Conservation (phyloP, 805 yeast genomes). For the Zygotorulaspora danielsina region DNA sequence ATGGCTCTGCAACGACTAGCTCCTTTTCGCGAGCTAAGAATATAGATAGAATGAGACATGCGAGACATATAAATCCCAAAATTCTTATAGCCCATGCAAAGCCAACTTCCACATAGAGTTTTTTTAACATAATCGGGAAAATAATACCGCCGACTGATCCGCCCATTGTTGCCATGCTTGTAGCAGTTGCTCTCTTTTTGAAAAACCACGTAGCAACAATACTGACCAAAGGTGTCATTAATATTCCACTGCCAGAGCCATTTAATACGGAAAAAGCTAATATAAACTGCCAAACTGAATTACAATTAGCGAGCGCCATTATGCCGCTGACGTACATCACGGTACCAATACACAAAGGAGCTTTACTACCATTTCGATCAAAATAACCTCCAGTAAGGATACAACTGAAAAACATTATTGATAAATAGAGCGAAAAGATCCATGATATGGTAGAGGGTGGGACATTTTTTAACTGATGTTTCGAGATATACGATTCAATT, state of each 20-base stretch:
- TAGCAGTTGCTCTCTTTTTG: conserved; percentile 53
- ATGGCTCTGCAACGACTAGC: conserved; percentile 31
- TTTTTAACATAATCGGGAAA: conserved; percentile 51
- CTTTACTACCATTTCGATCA: conserved; percentile 55
- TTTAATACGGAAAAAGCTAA: conserved; percentile 52
- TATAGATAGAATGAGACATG: conserved; percentile 37
- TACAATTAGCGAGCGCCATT: conserved; percentile 54
- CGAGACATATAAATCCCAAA: conserved; percentile 45
- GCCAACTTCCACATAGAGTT: conserved; percentile 48
- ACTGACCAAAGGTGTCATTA: conserved; percentile 58
- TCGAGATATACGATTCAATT: conserved; percentile 54
- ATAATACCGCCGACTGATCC: conserved; percentile 55
- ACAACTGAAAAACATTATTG: conserved; percentile 50
- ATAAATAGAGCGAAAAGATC: conserved; percentile 61
- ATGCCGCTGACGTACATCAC: conserved; percentile 48
- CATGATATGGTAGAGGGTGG: conserved; percentile 54
- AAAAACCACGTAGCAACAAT: conserved; percentile 65
- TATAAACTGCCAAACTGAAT: conserved; percentile 54
- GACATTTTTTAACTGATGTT: conserved; percentile 48
- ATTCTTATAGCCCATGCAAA: conserved; percentile 58
- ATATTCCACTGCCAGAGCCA: conserved; percentile 57
- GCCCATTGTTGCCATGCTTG: conserved; percentile 48
- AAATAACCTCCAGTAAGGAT: conserved; percentile 56
- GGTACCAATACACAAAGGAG: conserved; percentile 44
- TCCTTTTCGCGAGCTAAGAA: conserved; percentile 41